Evolutionary conservation across 2,329 filamentous ascomycete species (phyloP).

Genomic region (Xylariaceae sp.): DNA sequence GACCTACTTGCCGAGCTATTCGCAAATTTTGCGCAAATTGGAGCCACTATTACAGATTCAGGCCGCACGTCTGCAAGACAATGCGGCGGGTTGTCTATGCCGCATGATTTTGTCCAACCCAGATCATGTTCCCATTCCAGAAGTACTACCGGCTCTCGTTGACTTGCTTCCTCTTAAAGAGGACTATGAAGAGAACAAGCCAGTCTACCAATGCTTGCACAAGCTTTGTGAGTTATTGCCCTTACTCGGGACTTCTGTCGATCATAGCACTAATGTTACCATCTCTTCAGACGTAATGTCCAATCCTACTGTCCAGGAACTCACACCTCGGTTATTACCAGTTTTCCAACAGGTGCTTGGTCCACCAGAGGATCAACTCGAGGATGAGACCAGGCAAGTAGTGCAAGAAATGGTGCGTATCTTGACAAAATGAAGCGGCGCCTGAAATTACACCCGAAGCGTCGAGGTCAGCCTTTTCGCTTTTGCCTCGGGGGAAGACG

Average conservation of each 20-base stretch:
- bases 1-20: constrained; percentile 76
- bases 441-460: neutral
- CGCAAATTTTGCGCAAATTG: constrained; percentile 80
- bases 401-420: constrained; percentile 65
- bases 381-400: constrained; percentile 70
- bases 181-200: constrained; percentile 95
- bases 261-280: constrained; percentile 28
- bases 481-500: constrained; percentile 7
- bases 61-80: constrained; percentile 85
- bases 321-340: constrained; percentile 72
- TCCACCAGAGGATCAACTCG: constrained; percentile 76
- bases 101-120: constrained; percentile 91
- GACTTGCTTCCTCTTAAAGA: constrained; percentile 84
- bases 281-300: constrained; percentile 64
- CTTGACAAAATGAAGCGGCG: constrained; percentile 32
- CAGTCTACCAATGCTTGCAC: constrained; percentile 88
- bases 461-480: constrained; percentile 2
- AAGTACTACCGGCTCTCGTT: constrained; percentile 82
- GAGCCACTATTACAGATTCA: constrained; percentile 81
- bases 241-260: neutral
- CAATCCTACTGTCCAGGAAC: constrained; percentile 71
- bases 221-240: constrained; percentile 71
- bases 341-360: constrained; percentile 76
- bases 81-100: constrained; percentile 87
- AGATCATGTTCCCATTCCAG: constrained; percentile 77